Evolutionary conservation across 2,329 filamentous ascomycete genomes (phyloP), one percentile per base, ranked within the genome.

Genomic region (Nigrospora sphaerica): DNA sequence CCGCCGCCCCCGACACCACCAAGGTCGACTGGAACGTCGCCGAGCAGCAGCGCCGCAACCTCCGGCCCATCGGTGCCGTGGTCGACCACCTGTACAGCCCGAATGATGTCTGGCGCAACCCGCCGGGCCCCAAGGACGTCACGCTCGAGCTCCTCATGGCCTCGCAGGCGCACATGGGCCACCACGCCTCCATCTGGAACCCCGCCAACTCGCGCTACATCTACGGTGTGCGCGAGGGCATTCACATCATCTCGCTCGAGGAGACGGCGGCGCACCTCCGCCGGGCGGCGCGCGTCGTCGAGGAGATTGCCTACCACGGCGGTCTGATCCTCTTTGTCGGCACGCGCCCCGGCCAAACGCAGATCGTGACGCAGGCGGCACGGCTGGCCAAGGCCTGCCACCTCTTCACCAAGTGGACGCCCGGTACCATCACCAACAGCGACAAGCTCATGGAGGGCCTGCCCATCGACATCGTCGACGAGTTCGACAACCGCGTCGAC

Each of bases 181-280:
- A 98, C 70, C 80, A 87, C 59, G 92, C 86, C 0, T 88, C 88
- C 51, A 77, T 91, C 42, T 98, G 93, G 93, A 95, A 98, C 69
- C 91, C 93, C 12, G 84, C 82, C 44, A 98, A 97, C 71, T 85
- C 90, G 53, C 81, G 87, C 55, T 97, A 97, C 70, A 97, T 98
- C 63, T 91, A 88, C 64, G 93, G 93, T 57, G 80, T 95, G 51
- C 79, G 93, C 39, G 80, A 93, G 55, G 89, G 86, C 14, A 84
- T 95, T 50, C 92, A 96, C 69, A 90, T 98, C 63, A 95, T 98
- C 65, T 86, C 85, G 11, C 82, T 97, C 4, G 93, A 98, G 63
- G 78, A 82, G 49, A 97, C 88, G 32, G 89, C 90, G 13, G 85
- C 90, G 14, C 85, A 97, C 67, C 78, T 98, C 46, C 83, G 92